Evolutionary conservation across 345 rosid species (phyloP).

Genomic region (Triadica sebifera): DNA sequence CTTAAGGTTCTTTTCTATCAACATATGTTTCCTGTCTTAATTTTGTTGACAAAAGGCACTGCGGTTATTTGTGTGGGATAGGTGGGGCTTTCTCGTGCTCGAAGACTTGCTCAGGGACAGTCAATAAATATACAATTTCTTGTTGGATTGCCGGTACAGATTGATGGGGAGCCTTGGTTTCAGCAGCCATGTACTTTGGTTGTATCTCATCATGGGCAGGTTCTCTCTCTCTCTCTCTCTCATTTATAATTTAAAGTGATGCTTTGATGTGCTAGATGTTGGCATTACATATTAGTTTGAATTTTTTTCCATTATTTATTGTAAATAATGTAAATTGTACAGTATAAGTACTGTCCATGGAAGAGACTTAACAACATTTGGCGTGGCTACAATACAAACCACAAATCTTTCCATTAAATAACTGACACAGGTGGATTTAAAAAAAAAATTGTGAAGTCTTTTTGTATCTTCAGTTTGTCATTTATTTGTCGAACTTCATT

Average conservation of each 20-base stretch:
- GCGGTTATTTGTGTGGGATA: conserved; percentile 26
- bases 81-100: conserved; percentile 95
- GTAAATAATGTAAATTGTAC: not conserved
- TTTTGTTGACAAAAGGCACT: conserved; percentile 4
- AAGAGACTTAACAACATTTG: not conserved
- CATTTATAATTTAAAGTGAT: not conserved
- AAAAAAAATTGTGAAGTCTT: not conserved
- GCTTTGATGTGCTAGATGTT: not conserved
- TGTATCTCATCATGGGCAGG: conserved; percentile 96
- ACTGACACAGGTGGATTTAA: not conserved
- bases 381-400: not conserved
- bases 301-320: not conserved
- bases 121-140: conserved; percentile 79
- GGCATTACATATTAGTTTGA: not conserved
- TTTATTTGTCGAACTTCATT: not conserved
- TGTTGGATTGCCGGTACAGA: conserved; percentile 81
- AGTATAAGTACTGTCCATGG: not conserved
- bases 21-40: not conserved
- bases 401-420: not conserved
- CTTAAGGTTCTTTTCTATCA: not conserved
- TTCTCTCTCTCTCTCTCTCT: too few species aligned
- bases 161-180: conserved; percentile 97
- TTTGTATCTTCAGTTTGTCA: not conserved
- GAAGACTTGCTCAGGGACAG: conserved; percentile 95
- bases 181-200: conserved; percentile 76